Evolutionary conservation across 176 grass and related monocot genomes (phyloP), one percentile per base, ranked within the genome.

Genomic region (Avena insularis): DNA sequence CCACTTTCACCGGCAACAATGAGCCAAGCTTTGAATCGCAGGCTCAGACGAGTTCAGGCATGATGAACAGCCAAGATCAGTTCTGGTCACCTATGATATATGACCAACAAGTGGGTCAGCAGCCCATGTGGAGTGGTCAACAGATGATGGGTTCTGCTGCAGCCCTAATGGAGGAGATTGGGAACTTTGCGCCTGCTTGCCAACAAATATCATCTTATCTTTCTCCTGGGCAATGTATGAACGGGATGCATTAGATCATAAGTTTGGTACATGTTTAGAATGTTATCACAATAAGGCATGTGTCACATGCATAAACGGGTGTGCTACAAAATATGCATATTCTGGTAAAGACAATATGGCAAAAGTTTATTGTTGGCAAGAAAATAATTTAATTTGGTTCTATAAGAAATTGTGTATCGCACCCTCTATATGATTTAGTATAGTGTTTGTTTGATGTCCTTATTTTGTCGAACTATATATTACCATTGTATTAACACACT

Each of bases 11-110:
- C 5, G 20, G 55, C 16, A 47, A 36, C 43, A 36, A 64, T 35
- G 19, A 79, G 13, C 15, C 63, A 4, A 15, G 13, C 20, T 45
- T 43, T 9, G 36, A n/a, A 17, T 20, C n/a, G 38, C 71, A 86
- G 36, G 57, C 55, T 75, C n/a, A 20, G 9, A 53, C 36, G 0
- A 75, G 2, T 14, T 50, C 56, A 4, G 12, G 1, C 12, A 8
- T 33, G 46, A 73, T 65, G 82, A 89, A 73, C 45, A 33, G 33
- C 67, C 12, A 10, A 0, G 8, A 57, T 21, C 82, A 74, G 25
- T 6, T 78, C 49, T 64, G 33, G 65, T 20, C 56, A 0, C 76
- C 82, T 6, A 2, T n/a, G 53, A 33, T 54, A 13, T 46, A 21
- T 15, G n/a, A 2, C 8, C 33, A 36, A 12, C 75, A 56, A 9